A percentile compares a stretch with the other conserved stretches of the same genome.
These are phyloP conservation scores for Boletus patriciae DNA, from an alignment of 768 basidiomycete genomes.

Conservation along the genomic window DNA sequence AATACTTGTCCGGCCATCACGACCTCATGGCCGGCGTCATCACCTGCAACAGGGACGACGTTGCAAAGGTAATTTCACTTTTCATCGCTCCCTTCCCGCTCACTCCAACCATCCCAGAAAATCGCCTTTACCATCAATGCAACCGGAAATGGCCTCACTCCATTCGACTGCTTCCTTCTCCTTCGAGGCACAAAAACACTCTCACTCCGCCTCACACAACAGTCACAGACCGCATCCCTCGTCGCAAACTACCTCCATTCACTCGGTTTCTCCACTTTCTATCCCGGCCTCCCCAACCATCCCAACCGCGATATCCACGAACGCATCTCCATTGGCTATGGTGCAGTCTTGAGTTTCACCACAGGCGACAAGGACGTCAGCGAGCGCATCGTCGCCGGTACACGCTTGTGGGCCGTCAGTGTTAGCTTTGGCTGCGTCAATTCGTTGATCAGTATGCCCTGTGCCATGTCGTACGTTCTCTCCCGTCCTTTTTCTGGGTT, in stretches of 20 bases:
- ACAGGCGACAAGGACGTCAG: constrained; percentile 89
- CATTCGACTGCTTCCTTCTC: constrained; percentile 95
- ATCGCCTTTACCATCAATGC: constrained; percentile 91
- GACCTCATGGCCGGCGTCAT: constrained; percentile 99
- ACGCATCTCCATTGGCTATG: constrained; percentile 86
- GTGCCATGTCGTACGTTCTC: constrained; percentile 93
- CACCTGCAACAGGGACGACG: constrained; percentile 86
- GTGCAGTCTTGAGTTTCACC: constrained; percentile 92
- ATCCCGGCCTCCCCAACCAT: constrained; percentile 84
- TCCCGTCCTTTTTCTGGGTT: neutral
- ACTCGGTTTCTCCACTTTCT: constrained; percentile 88
- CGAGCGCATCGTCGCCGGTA: constrained; percentile 89
- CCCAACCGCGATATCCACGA: constrained; percentile 87
- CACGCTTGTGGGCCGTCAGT: constrained; percentile 94
- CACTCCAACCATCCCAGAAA: constrained; percentile 47
- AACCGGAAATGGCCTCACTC: constrained; percentile 90
- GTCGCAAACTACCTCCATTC: constrained; percentile 84
- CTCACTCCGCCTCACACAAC: constrained; percentile 93
- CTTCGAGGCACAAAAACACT: constrained; percentile 96
- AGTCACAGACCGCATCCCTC: constrained; percentile 75
- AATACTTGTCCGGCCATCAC: constrained; percentile 97
- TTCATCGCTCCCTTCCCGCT: neutral
- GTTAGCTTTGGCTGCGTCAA: constrained; percentile 99
- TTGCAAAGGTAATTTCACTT: constrained; percentile 63
- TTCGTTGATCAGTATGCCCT: constrained; percentile 98